These are phyloP conservation scores for Wickerhamiella sorbophila DNA, from an alignment of 805 yeast genomes.

Conservation along the genomic window DNA sequence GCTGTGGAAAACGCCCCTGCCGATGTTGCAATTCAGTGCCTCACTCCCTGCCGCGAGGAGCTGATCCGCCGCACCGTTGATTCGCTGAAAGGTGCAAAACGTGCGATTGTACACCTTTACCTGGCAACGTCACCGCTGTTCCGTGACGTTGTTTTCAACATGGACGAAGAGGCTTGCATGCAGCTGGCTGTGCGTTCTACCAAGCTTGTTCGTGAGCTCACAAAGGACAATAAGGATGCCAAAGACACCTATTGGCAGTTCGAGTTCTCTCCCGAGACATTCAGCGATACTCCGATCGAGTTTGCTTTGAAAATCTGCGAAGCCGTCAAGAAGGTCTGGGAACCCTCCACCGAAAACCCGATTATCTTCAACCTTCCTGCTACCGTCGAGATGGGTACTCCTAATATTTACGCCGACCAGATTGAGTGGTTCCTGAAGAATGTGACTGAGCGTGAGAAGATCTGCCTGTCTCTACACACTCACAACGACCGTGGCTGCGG, in stretches of 20 bases:
- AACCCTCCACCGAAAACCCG: constrained; percentile 46
- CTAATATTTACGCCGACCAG: constrained; percentile 75
- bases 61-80: constrained; percentile 60
- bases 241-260: constrained; percentile 51
- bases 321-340: constrained; percentile 66
- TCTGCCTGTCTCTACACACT: constrained; percentile 65
- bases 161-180: constrained; percentile 41
- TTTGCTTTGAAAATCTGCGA: constrained; percentile 54
- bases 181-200: constrained; percentile 50
- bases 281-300: constrained; percentile 54
- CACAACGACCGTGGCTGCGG: constrained; percentile 82
- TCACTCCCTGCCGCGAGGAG: constrained; percentile 64
- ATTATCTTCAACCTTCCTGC: constrained; percentile 75
- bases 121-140: constrained; percentile 65
- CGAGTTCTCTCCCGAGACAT: constrained; percentile 72
- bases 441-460: constrained; percentile 50
- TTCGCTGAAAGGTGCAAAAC: constrained; percentile 56
- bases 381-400: constrained; percentile 69
- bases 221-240: constrained; percentile 38
- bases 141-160: constrained; percentile 54
- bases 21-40: constrained; percentile 64
- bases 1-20: constrained; percentile 62
- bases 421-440: constrained; percentile 55
- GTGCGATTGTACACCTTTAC: constrained; percentile 63
- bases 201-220: constrained; percentile 45